Conservation (phyloP, 73 alveolate species). For the Tetrahymena thermophila region DNA sequence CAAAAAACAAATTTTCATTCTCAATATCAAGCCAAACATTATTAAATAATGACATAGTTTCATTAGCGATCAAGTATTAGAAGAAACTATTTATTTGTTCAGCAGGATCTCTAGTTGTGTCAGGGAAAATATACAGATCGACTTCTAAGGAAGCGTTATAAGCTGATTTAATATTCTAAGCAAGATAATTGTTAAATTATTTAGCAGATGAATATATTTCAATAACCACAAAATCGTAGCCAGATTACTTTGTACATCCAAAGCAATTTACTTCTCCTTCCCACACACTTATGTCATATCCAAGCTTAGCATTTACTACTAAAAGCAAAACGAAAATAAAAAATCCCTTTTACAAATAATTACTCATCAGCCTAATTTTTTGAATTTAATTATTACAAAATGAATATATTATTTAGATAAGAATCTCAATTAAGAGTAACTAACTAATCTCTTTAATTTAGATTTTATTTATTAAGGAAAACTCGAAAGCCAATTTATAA, state of each 20-base stretch:
- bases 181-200: neutral
- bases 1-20: neutral
- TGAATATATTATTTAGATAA: neutral
- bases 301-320: neutral
- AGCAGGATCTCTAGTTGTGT: neutral
- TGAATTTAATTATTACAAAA: too few species aligned
- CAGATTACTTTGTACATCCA: neutral
- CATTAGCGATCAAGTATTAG: neutral
- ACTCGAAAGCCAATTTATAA: neutral
- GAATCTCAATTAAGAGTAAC: neutral
- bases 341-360: neutral
- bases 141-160: neutral
- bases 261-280: neutral
- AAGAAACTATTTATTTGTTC: neutral
- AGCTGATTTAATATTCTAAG: neutral
- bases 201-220: neutral
- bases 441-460: neutral
- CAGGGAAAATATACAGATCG: neutral
- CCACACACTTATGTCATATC: neutral
- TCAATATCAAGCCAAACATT: neutral
- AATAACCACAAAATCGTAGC: neutral
- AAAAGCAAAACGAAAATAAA: neutral
- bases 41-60: neutral
- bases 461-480: neutral
- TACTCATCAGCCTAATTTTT: neutral